Evolutionary conservation across 2,329 filamentous ascomycete species (phyloP), one percentile per base, ranked within the genome.

Genomic region (Fusarium algeriense): DNA sequence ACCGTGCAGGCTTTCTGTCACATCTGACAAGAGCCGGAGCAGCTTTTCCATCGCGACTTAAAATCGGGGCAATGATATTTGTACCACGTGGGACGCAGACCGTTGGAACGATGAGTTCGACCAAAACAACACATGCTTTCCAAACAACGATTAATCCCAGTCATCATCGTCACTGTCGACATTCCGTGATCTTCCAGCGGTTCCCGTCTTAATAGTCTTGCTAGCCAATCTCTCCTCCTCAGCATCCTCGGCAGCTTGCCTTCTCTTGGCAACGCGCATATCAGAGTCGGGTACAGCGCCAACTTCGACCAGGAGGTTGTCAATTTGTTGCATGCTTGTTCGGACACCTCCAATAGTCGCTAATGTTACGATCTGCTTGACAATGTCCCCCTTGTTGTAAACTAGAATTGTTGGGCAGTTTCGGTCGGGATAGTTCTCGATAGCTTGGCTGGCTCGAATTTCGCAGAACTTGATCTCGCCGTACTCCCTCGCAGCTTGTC

Each of bases 391-490:
- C 76, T 97, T 94, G 79, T 91, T 92, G 83, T 99, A 99, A 1
- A 97, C 89, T 69, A 99, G 79, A 38, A 99, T 94, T 0, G 96
- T 99, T 3, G 96, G 96, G 63, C 94, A 97, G 80, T 99, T 99
- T 62, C 89, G 88, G 77, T 98, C 96, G 3, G 96, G 96, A 81
- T 99, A 99, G 43, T 94, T 94, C 80, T 98, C 96, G 75, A 99
- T 98, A 63, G 96, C 97, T 83, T 98, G 90, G 78, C 94, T 91
- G 10, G 91, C 96, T 74, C 91, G 89, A 74, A 99, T 98, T 83
- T 98, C 93, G 80, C 95, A 98, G 82, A 99, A 99, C 83, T 99
- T 99, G 80, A 99, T 85, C 72, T 99, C 95, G 23, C 94, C 94
- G 78, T 94, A 99, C 77, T 95, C 94, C 65, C 82, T 83, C 2